Evolutionary conservation across 1,284 basidiomycete genomes (phyloP).

Genomic region (Apiotrichum porosum): DNA sequence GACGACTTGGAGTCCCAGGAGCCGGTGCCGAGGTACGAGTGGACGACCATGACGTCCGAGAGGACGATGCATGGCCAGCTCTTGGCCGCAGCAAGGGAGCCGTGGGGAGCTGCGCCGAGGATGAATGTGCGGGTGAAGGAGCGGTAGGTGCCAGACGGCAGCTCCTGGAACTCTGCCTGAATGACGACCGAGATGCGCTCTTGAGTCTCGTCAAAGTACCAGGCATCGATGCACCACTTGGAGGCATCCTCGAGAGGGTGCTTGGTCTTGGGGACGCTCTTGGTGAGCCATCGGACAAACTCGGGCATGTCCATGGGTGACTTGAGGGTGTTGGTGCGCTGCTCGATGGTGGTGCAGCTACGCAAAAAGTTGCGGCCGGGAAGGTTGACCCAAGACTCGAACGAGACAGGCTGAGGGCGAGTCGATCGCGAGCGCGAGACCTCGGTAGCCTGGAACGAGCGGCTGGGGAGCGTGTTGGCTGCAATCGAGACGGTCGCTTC

Average conservation of each 20-base stretch:
- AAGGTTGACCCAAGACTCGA: slow-evolving; percentile 60
- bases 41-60: slow-evolving; percentile 79
- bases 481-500: slow-evolving; percentile 83
- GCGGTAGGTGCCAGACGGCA: slow-evolving; percentile 53
- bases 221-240: slow-evolving; percentile 86
- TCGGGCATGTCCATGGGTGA: slow-evolving; percentile 61
- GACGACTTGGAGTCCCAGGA: slow-evolving; percentile 53
- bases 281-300: slow-evolving; percentile 47
- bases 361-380: slow-evolving; percentile 74
- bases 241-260: slow-evolving; percentile 67
- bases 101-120: slow-evolving; percentile 70
- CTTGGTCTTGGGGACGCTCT: slow-evolving; percentile 66
- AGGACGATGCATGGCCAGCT: slow-evolving; percentile 89
- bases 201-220: slow-evolving; percentile 59
- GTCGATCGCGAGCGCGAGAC: slow-evolving; percentile 51
- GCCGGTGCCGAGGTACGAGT: slow-evolving; percentile 73
- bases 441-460: slow-evolving; percentile 39
- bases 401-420: slow-evolving; percentile 71
- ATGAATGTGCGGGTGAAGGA: slow-evolving; percentile 93
- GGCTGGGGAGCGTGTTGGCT: slow-evolving; percentile 74
- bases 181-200: slow-evolving; percentile 69
- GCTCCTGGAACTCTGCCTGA: slow-evolving; percentile 87
- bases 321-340: slow-evolving; percentile 65
- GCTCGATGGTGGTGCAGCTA: slow-evolving; percentile 59
- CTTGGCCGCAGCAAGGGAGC: slow-evolving; percentile 65